Evolutionary conservation across 2,329 filamentous ascomycete species (phyloP), one percentile per base, ranked within the genome.

Genomic region (Phialophora tarda): DNA sequence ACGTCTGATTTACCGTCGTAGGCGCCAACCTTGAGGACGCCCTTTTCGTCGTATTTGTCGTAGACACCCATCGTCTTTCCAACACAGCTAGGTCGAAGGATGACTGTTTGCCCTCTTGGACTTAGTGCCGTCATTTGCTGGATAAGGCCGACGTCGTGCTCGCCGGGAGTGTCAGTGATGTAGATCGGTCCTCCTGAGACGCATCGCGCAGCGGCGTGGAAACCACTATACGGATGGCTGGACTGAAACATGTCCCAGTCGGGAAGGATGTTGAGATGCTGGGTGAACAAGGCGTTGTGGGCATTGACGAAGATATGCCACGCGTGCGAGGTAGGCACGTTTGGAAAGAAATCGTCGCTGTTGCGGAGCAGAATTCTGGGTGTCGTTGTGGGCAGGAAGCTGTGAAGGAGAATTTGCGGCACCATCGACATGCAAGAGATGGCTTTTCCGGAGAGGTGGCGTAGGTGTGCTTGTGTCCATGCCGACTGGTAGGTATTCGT

Each of bases 221-320:
- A 96, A 0, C 85, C 86, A 0, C 90, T 91, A 76, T 91, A 96
- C 1, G 83, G 79, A 71, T 89, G 87, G 23, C 80, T 82, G 0
- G 88, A 89, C 73, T 90, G 88, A 74, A 90, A 90, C 88, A 90
- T 90, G 73, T 90, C 88, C 88, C 88, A 90, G 77, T 97, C 93
- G 0, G 95, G 94, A 0, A 98, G 79, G 0, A 92, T 86, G 72
- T 97, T 97, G 34, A 98, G 82, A 74, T 95, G 89, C 69, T 92
- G 88, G 1, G 90, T 93, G 14, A 98, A 82, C 0, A 98, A 82
- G 34, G 87, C 84, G 76, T 96, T 97, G 78, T 97, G 91, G 0
- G 94, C 94, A 75, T 98, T 99, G 69, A 90, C 88, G 83, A 96
- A 99, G 41, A 98, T 85, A 77, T 99, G 95, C 94, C 95, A 99